phyloP scores from a whole-genome alignment of 768 basidiomycete species.

The Cyclocybe cylindracea region DNA sequence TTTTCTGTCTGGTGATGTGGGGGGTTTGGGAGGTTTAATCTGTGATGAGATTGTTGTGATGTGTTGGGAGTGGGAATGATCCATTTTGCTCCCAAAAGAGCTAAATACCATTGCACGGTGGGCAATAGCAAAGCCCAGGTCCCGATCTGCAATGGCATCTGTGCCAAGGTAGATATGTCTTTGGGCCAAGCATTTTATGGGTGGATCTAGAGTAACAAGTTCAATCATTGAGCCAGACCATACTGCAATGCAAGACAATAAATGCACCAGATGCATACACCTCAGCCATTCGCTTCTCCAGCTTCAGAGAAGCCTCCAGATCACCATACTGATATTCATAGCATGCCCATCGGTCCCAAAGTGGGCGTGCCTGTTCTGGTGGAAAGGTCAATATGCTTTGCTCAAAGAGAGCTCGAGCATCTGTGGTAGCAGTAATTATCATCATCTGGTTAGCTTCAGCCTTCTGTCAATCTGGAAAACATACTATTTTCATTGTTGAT shows the following conservation, averaged over 20 bases:
- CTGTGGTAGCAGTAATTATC: no score
- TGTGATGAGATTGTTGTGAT: constrained; percentile 1
- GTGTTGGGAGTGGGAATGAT: constrained; percentile 24
- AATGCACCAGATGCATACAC: constrained; percentile 79
- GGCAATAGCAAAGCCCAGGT: constrained; percentile 77
- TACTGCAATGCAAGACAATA: neutral
- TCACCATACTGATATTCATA: constrained; percentile 96
- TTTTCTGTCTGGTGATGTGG: constrained; percentile 40
- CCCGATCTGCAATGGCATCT: constrained; percentile 86
- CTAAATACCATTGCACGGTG: constrained; percentile 29
- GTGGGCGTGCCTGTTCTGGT: constrained; percentile 74
- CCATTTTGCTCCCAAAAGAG: constrained; percentile 33
- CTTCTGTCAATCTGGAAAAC: constrained; percentile 1
- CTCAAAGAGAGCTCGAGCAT: constrained; percentile 95
- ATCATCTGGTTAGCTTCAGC: no score
- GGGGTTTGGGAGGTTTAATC: constrained; percentile 26
- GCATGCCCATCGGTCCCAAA: constrained; percentile 96
- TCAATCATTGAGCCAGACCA: neutral
- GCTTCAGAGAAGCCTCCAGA: constrained; percentile 81
- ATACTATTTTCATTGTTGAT: constrained; percentile 91
- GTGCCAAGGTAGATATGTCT: constrained; percentile 80
- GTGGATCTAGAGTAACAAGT: constrained; percentile 58
- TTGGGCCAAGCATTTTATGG: constrained; percentile 90
- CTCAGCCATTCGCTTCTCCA: constrained; percentile 88
- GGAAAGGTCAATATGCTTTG: constrained; percentile 78